Evolutionary conservation across 1,284 basidiomycete genomes (phyloP).

Genomic region (Lentinus polychrous): DNA sequence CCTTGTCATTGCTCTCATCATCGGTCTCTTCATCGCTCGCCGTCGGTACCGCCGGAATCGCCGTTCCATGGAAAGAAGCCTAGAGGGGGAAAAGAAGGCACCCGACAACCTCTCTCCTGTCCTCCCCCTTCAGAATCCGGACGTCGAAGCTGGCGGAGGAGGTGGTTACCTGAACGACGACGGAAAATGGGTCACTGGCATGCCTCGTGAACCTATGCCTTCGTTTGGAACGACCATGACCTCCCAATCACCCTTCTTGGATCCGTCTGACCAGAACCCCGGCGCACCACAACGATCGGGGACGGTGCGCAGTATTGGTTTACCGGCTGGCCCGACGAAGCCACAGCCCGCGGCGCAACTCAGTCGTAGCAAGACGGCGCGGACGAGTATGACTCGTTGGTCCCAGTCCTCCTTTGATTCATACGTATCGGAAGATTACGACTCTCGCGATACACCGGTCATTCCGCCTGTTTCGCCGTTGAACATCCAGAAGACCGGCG

Average conservation of each 20-base stretch:
- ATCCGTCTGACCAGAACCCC: not conserved
- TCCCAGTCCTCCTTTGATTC: not conserved
- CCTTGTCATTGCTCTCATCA: conserved; percentile 25
- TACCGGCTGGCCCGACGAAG: not conserved
- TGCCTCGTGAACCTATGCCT: not conserved
- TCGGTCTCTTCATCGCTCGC: conserved; percentile 24
- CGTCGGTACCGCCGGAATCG: conserved; percentile 11
- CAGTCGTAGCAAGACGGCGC: not conserved
- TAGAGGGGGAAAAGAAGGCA: conserved; percentile 2
- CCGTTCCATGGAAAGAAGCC: not conserved
- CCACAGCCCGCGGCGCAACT: not conserved
- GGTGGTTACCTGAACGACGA: not conserved
- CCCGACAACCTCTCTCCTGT: conserved; percentile 22
- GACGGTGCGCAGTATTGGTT: not conserved
- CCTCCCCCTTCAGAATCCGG: conserved; percentile 35
- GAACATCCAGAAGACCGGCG: too few species aligned
- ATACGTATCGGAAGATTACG: not conserved
- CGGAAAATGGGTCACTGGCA: not conserved
- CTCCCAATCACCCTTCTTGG: too few species aligned
- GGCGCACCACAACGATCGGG: not conserved
- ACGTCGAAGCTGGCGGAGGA: conserved; percentile 6
- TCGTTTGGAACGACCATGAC: too few species aligned
- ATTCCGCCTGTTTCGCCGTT: not conserved
- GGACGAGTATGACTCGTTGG: not conserved
- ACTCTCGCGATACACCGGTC: not conserved